Base-by-base conservation (phyloP, 371 early-diverging fungal species). In the Mucor irregularis region DNA sequence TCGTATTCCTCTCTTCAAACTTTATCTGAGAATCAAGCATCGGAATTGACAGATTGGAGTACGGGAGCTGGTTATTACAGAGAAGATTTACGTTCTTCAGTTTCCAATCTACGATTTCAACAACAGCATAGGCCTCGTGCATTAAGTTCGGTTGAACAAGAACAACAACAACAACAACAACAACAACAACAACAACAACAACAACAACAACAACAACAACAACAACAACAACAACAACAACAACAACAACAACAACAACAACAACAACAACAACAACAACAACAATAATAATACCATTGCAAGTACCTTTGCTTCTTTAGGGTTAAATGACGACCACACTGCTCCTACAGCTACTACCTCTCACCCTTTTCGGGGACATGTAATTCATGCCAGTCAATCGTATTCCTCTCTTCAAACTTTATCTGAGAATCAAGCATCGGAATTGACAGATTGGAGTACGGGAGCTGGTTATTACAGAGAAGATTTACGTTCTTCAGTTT, bases 271-370 rank as follows among this genome's bases (percentile, higher is more conserved):
- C 70, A 7, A 65, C 68, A 9, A 69, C 72, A 4, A 69, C 68
- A 0, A 68, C 69, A 55, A 62, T 30, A 45, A 42, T 34, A 61
- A 76, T 22, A 80, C 86, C 11, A 74, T 88, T 48, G 80, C 80
- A 42, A 83, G 83, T 43, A 86, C 85, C 2, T 68, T 91, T 31
- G 88, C 86, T 57, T 84, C 84, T 38, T 78, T 90, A 26, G 88
- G 89, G 14, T 56, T 91, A 44, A 87, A 90, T 51, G 90, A 88
- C 16, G 31, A 22, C 14, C 2, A 6, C 13, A 2, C 51, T 43
- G 5, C 43, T 43, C 24, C 43, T 22, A 21, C 26, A 17, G 2
- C 28, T 28, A 39, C 28, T 29, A 10, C 39, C n/a, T 29, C 16
- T 42, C 17, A 25, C 4, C 4, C 29, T 10, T 21, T 40, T 5